Percentiles rank a stretch among this genome's conserved stretches.
These are phyloP conservation scores for Fusarium redolens DNA, from an alignment of 2,329 filamentous ascomycete genomes.

Conservation along the genomic window DNA sequence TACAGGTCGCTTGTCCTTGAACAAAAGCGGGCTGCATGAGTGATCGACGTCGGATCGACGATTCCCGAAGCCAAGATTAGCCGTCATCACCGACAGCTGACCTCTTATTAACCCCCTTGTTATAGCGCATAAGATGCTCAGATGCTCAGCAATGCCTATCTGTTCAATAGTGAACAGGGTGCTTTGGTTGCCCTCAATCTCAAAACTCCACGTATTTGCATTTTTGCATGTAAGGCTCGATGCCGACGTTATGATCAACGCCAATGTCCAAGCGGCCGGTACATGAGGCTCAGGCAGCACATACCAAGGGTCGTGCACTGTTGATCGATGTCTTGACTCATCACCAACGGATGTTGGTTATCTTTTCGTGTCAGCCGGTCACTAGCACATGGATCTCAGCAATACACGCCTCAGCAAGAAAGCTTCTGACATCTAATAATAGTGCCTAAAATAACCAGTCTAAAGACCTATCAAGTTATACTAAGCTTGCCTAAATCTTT, in stretches of 20 bases:
- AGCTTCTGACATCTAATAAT: no score
- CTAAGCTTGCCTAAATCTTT: no score
- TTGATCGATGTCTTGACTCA: background rate
- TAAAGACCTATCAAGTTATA: no score
- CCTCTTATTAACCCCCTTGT: constrained; percentile 4
- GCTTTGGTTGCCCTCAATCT: background rate
- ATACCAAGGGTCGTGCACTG: background rate
- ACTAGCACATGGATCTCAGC: background rate
- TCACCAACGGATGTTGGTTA: constrained; percentile 1
- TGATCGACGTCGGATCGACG: constrained; percentile 38
- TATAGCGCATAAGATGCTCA: background rate
- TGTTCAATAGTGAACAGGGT: background rate
- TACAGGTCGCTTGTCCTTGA: constrained; percentile 1
- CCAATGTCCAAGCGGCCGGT: constrained; percentile 9
- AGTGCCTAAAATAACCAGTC: no score
- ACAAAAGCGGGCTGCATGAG: constrained; percentile 22
- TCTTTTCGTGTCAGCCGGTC: background rate
- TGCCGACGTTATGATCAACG: constrained; percentile 16
- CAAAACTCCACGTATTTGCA: background rate
- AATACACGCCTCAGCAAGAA: background rate
- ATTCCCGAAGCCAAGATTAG: constrained; percentile 32
- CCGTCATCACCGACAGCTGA: constrained; percentile 13
- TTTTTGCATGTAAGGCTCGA: background rate
- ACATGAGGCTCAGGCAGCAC: background rate
- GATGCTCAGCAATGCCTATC: background rate